Conservation (phyloP, 1,284 basidiomycete species). For the Rhodotorula sp. region DNA sequence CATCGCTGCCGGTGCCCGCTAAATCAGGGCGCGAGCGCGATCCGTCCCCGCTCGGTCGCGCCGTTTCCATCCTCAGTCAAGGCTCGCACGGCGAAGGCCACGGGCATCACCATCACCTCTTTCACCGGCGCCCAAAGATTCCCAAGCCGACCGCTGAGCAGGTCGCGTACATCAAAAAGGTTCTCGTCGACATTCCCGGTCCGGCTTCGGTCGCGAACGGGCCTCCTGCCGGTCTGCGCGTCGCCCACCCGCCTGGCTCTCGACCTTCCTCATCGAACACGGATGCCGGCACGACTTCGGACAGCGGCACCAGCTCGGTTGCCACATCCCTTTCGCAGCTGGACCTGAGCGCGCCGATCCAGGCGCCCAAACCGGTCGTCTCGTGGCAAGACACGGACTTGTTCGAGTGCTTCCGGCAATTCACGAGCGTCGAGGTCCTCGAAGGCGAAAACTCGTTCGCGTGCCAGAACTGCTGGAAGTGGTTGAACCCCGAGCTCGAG, state of each 20-base stretch:
- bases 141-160: constrained; percentile 41
- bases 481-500: constrained; percentile 42
- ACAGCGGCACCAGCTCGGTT: constrained; percentile 8
- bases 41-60: constrained; percentile 32
- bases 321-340: constrained; percentile 23
- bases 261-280: not conserved
- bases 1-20: not conserved
- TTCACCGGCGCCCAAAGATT: constrained; percentile 32
- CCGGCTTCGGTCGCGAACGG: constrained; percentile 9
- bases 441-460: constrained; percentile 93
- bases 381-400: constrained; percentile 48
- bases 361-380: not conserved
- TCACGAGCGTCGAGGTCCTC: constrained; percentile 83
- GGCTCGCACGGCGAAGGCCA: not conserved
- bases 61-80: constrained; percentile 21
- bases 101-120: constrained; percentile 9
- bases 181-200: constrained; percentile 41
- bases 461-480: constrained; percentile 88
- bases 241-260: constrained; percentile 39
- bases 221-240: constrained; percentile 33
- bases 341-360: constrained; percentile 11
- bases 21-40: constrained; percentile 19
- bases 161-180: constrained; percentile 41
- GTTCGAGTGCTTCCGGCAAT: constrained; percentile 67
- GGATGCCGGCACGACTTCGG: not conserved